phyloP scores from a whole-genome alignment of 768 basidiomycete genomes.

The Polyporus arcularius region DNA sequence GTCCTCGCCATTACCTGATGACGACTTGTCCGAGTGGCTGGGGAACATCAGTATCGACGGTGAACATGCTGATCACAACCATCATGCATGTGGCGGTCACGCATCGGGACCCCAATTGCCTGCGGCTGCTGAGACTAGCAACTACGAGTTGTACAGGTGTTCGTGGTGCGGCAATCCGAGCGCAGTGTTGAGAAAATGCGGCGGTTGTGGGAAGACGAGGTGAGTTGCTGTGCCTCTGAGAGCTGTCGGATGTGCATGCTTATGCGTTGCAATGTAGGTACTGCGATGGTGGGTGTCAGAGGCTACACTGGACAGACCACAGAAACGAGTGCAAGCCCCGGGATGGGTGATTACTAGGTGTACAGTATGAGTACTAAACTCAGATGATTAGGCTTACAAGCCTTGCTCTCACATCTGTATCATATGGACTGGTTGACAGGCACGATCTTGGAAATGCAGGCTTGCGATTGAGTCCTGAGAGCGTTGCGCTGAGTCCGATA shows the following conservation, averaged over 20 bases:
- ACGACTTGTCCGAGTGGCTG: slow-evolving; percentile 61
- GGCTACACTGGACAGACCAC: slow-evolving; percentile 37
- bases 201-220: slow-evolving; percentile 46
- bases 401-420: too few species aligned
- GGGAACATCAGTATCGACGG: slow-evolving; percentile 42
- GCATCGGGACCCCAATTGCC: slow-evolving; percentile 33
- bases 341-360: slow-evolving; percentile 21
- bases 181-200: slow-evolving; percentile 54
- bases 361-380: too few species aligned
- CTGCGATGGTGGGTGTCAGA: slow-evolving; percentile 45
- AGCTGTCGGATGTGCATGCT: background rate
- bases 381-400: too few species aligned
- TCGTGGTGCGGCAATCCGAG: slow-evolving; percentile 68
- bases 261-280: slow-evolving; percentile 33
- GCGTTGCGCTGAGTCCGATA: too few species aligned
- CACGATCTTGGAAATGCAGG: too few species aligned
- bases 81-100: slow-evolving; percentile 40
- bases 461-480: too few species aligned
- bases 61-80: slow-evolving; percentile 27
- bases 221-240: slow-evolving; percentile 16
- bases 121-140: slow-evolving; percentile 31
- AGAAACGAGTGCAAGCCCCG: slow-evolving; percentile 31
- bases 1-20: slow-evolving; percentile 45
- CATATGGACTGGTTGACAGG: too few species aligned
- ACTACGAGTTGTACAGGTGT: slow-evolving; percentile 57